Base-by-base conservation (phyloP, 106 monocot species). In the Acorus calamus region DNA sequence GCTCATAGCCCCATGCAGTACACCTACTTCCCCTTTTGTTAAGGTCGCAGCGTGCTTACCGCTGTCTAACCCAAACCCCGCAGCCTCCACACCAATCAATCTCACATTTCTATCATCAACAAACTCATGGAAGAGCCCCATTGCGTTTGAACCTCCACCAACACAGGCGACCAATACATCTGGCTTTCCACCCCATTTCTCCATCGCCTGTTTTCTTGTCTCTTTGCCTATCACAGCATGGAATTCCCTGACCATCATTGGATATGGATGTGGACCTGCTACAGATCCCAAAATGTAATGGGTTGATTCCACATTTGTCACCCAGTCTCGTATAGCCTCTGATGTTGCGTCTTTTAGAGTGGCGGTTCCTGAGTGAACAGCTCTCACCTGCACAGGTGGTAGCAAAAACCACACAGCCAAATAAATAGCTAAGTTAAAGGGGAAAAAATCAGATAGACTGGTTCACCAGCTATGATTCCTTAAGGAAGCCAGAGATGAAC, bases 61-160 rank as follows among this genome's bases (percentile, higher is more conserved):
- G 10, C 59, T 43, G 6, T 43, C 59, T 43, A 60, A 12, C 7
- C 59, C 59, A 10, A 43, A 6, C 10, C 59, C 59, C 4, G 59
- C 59, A 60, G 59, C 59, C 59, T 60, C 59, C 3, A 60, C 59
- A 43, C 59, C 59, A 43, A 60, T 60, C 59, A 60, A 42, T 12
- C 59, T 60, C 4, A 60, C 59, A 28, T 60, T 4, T 11, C 28
- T 28, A 28, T 28, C 28, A 28, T 28, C 28, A 28, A 28, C 28
- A 28, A 28, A 28, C 28, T 28, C 59, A 12, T 60, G 2, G 2
- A 60, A 60, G 5, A 60, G 42, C 6, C 59, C 59, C 59, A 60
- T 60, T 6, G 59, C 59, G 10, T 60, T 60, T 3, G 59, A 60
- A 5, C 59, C 59, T 10, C 13, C 42, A 6, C 59, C 59, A 6